These are phyloP conservation scores for Arctostaphylos glauca DNA, from an alignment of 148 eudicot genomes.

Conservation along the genomic window DNA sequence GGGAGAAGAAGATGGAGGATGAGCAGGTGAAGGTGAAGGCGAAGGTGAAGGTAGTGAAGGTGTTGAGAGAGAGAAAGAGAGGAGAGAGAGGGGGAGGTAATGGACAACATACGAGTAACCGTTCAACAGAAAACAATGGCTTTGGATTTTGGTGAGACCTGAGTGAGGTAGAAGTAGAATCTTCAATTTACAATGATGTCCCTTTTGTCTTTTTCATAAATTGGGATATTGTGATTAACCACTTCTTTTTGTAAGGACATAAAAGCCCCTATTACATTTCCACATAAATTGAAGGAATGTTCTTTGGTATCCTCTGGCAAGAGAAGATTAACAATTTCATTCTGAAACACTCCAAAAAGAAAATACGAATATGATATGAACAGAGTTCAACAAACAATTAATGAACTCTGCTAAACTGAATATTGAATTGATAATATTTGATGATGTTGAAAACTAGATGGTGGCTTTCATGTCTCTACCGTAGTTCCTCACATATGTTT, in stretches of 20 bases:
- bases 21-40: background rate
- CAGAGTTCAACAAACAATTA: too few species aligned
- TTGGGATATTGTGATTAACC: background rate
- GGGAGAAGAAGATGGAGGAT: background rate
- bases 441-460: too few species aligned
- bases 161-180: conserved; percentile 16
- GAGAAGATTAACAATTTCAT: too few species aligned
- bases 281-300: too few species aligned
- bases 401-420: too few species aligned
- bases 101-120: conserved; percentile 11
- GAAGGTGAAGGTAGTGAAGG: background rate
- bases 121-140: conserved; percentile 30
- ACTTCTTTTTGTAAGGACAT: conserved; percentile 28
- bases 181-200: conserved; percentile 32
- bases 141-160: conserved; percentile 24
- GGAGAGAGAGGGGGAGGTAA: background rate
- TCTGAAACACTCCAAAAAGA: too few species aligned
- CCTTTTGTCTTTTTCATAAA: conserved; percentile 19
- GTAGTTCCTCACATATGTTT: too few species aligned
- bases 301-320: too few species aligned
- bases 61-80: background rate
- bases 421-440: too few species aligned
- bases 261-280: conserved; percentile 23
- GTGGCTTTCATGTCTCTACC: too few species aligned
- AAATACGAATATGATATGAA: too few species aligned